Conservation (phyloP, 2,329 filamentous ascomycete genomes). For the Colletotrichum liaoningense region DNA sequence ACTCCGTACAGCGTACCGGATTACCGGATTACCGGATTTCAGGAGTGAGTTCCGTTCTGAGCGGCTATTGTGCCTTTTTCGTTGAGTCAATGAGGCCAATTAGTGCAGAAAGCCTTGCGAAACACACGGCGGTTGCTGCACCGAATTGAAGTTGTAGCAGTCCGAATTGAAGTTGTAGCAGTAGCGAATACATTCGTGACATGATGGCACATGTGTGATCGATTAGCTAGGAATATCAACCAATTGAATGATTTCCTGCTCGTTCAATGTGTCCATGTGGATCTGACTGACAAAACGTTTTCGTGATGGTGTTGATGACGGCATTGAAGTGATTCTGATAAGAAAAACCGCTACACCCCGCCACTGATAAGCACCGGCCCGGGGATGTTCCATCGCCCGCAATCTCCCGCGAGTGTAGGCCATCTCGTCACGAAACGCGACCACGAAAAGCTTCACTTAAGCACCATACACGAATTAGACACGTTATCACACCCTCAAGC, state of each 20-base stretch:
- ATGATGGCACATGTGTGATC: not conserved
- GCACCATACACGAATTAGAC: conserved; percentile 20
- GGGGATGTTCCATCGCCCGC: conserved; percentile 32
- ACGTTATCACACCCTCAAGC: conserved; percentile 10
- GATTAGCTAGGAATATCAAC: not conserved
- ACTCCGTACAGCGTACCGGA: too few species aligned
- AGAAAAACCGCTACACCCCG: not conserved
- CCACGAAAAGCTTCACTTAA: conserved; percentile 19
- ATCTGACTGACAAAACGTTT: not conserved
- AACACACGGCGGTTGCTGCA: not conserved
- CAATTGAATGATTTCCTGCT: not conserved
- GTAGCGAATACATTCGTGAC: not conserved
- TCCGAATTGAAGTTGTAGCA: not conserved
- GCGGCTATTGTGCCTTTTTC: not conserved
- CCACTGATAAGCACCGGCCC: conserved; percentile 31
- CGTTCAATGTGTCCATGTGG: not conserved
- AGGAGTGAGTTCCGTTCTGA: not conserved
- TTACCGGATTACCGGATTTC: too few species aligned
- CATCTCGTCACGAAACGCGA: conserved; percentile 33
- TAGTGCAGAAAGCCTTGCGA: not conserved
- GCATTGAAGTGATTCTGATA: not conserved
- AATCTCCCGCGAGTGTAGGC: conserved; percentile 21
- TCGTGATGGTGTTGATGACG: conserved; percentile 3
- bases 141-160: not conserved
- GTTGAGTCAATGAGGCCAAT: not conserved